phyloP scores from a whole-genome alignment of 352 stramenopile genomes.

The Phytophthora meadii region DNA sequence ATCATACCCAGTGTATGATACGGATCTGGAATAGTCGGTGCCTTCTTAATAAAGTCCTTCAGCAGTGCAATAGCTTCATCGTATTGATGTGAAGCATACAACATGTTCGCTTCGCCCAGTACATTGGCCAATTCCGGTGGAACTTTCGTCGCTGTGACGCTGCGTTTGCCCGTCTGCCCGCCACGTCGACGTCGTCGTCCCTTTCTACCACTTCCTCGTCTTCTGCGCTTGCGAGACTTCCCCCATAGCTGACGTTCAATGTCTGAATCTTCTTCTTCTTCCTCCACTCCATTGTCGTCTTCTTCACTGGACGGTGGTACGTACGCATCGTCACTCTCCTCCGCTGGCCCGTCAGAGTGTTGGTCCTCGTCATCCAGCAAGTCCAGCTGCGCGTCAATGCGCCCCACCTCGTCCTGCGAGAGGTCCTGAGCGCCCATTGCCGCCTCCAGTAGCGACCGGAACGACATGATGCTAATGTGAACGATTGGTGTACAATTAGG shows the following conservation, averaged over 20 bases:
- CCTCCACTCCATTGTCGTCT: conserved; percentile 52
- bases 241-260: conserved; percentile 87
- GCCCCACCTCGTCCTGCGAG: conserved; percentile 36
- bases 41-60: conserved; percentile 92
- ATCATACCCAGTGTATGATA: conserved; percentile 91
- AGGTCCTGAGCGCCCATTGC: conserved; percentile 76
- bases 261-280: conserved; percentile 85
- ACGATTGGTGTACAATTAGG: conserved; percentile 6
- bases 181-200: conserved; percentile 42
- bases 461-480: conserved; percentile 65
- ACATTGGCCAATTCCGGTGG: conserved; percentile 80
- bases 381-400: conserved; percentile 30
- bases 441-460: conserved; percentile 83
- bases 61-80: conserved; percentile 81
- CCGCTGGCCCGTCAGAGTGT: conserved; percentile 18
- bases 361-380: conserved; percentile 37
- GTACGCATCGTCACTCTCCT: conserved; percentile 66
- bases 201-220: conserved; percentile 32
- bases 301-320: conserved; percentile 69
- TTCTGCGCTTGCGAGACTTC: conserved; percentile 66
- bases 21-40: conserved; percentile 84
- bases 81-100: conserved; percentile 89
- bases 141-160: conserved; percentile 77
- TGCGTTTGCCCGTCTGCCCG: conserved; percentile 51
- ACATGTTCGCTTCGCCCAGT: conserved; percentile 85